A percentile compares a stretch with the other conserved stretches of the same genome.
phyloP scores from a whole-genome alignment of 495 filamentous ascomycete genomes.

The Neurospora sp. region DNA sequence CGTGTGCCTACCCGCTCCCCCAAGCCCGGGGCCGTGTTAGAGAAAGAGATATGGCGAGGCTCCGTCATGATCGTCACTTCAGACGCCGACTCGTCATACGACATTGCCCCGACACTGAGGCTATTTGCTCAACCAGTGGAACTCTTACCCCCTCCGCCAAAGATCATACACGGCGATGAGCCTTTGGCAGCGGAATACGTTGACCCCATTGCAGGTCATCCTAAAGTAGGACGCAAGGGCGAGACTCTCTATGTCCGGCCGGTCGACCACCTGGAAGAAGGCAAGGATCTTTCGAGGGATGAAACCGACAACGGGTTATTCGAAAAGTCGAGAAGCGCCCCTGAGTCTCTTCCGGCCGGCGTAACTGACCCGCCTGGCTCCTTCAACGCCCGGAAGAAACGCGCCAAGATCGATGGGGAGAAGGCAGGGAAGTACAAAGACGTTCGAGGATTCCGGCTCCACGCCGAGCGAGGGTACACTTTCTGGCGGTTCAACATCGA shows the following conservation, averaged over 20 bases:
- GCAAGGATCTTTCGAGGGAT: slow-evolving; percentile 57
- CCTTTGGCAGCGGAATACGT: slow-evolving; percentile 70
- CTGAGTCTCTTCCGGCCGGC: slow-evolving; percentile 22
- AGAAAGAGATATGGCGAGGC: slow-evolving; percentile 81
- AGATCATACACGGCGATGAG: slow-evolving; percentile 52
- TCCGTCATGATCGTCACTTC: slow-evolving; percentile 88
- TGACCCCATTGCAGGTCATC: slow-evolving; percentile 77
- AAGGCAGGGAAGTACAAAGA: slow-evolving; percentile 65
- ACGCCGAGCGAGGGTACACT: slow-evolving; percentile 76
- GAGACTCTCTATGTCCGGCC: slow-evolving; percentile 74
- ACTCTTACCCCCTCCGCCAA: slow-evolving; percentile 70
- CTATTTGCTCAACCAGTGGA: slow-evolving; percentile 82
- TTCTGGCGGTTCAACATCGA: slow-evolving; percentile 97
- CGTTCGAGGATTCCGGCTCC: slow-evolving; percentile 68
- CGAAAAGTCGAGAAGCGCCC: slow-evolving; percentile 39
- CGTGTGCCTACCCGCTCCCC: slow-evolving; percentile 19
- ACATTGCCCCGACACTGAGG: slow-evolving; percentile 63
- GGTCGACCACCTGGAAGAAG: slow-evolving; percentile 69
- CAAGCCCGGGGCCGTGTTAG: slow-evolving; percentile 26
- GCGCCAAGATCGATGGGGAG: slow-evolving; percentile 54
- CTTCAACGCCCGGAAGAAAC: slow-evolving; percentile 36
- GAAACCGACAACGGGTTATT: slow-evolving; percentile 78
- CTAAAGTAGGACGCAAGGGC: slow-evolving; percentile 71
- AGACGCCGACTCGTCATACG: slow-evolving; percentile 71
- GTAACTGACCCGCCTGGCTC: slow-evolving; percentile 30